Percentiles rank a stretch among this genome's conserved stretches.
These are phyloP conservation scores for Dictyostelium capitatum DNA, from an alignment of 78 protist genomes.

Conservation along the genomic window DNA sequence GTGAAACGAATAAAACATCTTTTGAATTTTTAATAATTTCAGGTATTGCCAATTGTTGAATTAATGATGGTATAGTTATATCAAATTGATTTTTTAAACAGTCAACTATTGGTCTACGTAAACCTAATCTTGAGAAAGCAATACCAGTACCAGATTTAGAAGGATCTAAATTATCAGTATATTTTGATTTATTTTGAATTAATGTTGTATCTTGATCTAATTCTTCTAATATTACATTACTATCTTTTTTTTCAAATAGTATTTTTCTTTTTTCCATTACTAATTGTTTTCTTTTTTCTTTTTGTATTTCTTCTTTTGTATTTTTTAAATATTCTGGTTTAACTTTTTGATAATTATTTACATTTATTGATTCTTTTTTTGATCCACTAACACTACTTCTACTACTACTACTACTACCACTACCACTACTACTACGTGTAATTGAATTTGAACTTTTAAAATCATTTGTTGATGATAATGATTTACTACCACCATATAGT, in stretches of 20 bases:
- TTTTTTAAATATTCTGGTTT: neutral
- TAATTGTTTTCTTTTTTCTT: neutral
- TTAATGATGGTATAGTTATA: conserved; percentile 16
- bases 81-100: conserved; percentile 8
- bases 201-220: neutral
- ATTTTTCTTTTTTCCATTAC: neutral
- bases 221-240: neutral
- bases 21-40: conserved; percentile 10
- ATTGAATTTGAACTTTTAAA: neutral
- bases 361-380: neutral
- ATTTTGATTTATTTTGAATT: neutral
- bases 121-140: conserved; percentile 30
- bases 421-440: neutral
- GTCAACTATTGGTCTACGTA: neutral
- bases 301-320: neutral
- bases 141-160: neutral
- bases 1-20: conserved; percentile 62
- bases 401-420: no score
- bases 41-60: conserved; percentile 74
- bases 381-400: neutral
- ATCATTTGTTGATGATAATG: neutral
- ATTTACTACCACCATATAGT: neutral
- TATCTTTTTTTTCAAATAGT: conserved; percentile 2
- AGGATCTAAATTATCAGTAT: conserved; percentile 20
- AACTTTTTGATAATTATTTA: neutral